Base-by-base conservation (phyloP, 164 flowering plant genomes). In the Nymphaea colorata region DNA sequence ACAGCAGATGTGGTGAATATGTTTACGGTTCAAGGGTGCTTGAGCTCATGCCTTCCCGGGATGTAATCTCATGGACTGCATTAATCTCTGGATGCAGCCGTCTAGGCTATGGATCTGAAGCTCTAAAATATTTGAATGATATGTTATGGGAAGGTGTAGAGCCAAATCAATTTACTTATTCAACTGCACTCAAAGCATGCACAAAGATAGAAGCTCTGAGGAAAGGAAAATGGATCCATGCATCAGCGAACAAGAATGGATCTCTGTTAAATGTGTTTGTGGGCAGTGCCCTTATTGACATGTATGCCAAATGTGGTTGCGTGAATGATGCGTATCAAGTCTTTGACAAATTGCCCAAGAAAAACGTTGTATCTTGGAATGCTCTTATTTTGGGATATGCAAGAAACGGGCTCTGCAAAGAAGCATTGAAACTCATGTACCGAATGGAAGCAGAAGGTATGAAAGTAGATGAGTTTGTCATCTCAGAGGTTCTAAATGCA, bases 1-100 rank as follows among this genome's bases (percentile, higher is more conserved):
- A 93, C 71, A 85, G 92, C 71, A 84, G 75, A 74, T 88, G 88
- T 76, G 86, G 84, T 41, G 75, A 80, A 65, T 76, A 80, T 57
- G 17, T 10, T 55, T 61, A 62, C 59, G 90, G 93, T 44, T 70
- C 79, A 10, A 83, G 74, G 44, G 87, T 88, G 66, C 89, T 90
- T 59, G 80, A 83, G 64, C 64, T 59, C 45, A 83, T 90, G 93
- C 89, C 96, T 44, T 57, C 76, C 7, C 85, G 84, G 72, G 95
- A 90, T 77, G 96, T 87, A 25, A 82, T 93, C 45, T 77, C 96
- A 12, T 93, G 96, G 96, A 93, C 95, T 15, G 87, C 96, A 15
- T 82, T 90, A 36, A 89, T 93, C 42, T 88, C 93, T 59, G 91
- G 96, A 7, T 82, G 76, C 76, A 82, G 87, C 16, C 74, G 65